Evolutionary conservation across 306 rosid species (phyloP).

Genomic region (Lagenaria siceraria): DNA sequence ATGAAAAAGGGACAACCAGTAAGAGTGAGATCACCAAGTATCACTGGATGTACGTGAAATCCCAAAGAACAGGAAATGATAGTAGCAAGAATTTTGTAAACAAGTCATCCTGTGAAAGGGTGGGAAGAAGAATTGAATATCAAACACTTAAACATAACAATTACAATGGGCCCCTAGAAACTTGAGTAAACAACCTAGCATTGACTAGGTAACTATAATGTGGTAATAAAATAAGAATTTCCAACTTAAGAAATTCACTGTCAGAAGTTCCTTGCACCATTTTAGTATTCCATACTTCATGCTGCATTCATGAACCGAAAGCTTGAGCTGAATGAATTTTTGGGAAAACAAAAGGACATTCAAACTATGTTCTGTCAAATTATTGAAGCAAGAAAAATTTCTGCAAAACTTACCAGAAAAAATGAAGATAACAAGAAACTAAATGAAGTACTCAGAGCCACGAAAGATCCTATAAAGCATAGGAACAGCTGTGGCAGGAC

Average conservation of each 20-base stretch:
- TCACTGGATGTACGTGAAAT: neutral
- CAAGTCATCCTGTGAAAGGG: neutral
- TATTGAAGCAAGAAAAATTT: too few species aligned
- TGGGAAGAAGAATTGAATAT: neutral
- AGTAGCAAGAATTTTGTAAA: neutral
- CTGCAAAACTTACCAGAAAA: too few species aligned
- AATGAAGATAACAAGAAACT: too few species aligned
- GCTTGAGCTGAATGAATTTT: too few species aligned
- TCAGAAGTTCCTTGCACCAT: neutral
- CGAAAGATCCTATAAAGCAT: too few species aligned
- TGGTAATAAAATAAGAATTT: neutral
- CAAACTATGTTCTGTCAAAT: too few species aligned
- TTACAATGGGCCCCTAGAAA: neutral
- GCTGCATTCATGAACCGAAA: too few species aligned
- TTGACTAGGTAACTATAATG: neutral
- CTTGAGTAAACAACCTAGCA: too few species aligned
- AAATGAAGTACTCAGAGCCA: too few species aligned
- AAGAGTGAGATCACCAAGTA: conserved; percentile 1
- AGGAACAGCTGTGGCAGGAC: too few species aligned
- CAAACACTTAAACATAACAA: neutral
- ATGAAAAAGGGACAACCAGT: conserved; percentile 9
- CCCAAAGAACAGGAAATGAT: neutral
- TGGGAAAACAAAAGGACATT: too few species aligned
- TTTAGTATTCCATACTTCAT: neutral
- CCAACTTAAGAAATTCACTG: neutral